Conservation (phyloP, 73 alveolate species). For the Tetrahymena elliotti region DNA sequence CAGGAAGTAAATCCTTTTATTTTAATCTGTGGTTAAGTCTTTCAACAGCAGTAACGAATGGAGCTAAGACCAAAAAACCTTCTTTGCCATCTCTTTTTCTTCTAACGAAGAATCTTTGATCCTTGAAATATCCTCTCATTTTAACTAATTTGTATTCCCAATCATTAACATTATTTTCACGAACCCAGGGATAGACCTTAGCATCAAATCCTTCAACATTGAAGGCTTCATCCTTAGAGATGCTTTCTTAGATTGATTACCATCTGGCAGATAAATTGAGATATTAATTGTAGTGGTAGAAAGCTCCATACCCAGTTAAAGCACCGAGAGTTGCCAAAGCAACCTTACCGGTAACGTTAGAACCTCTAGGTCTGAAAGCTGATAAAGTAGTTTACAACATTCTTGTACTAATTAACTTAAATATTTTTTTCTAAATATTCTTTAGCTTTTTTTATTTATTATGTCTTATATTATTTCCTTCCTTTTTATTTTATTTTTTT, state of each 20-base stretch:
- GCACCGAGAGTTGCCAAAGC: not conserved
- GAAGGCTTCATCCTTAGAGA: slow-evolving; percentile 20
- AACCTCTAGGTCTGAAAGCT: slow-evolving; percentile 1
- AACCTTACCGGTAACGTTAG: not conserved
- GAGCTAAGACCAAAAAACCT: slow-evolving; percentile 38
- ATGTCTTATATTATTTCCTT: not conserved
- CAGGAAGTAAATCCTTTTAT: not conserved
- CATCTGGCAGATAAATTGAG: not conserved
- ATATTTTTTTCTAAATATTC: not conserved
- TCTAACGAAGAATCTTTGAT: slow-evolving; percentile 37
- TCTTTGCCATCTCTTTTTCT: slow-evolving; percentile 46
- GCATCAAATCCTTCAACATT: slow-evolving; percentile 18
- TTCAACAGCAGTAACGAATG: slow-evolving; percentile 27
- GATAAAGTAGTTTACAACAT: not conserved
- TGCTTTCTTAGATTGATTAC: slow-evolving; percentile 3
- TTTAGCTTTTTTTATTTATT: not conserved
- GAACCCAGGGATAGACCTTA: slow-evolving; percentile 32
- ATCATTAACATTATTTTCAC: not conserved
- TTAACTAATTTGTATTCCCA: slow-evolving; percentile 41
- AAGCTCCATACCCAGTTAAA: not conserved
- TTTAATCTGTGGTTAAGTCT: not conserved
- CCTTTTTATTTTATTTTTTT: not conserved
- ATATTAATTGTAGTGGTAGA: not conserved
- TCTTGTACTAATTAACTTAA: not conserved
- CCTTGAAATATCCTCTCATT: slow-evolving; percentile 36